A percentile compares a stretch with the other conserved stretches of the same genome.
phyloP scores from a whole-genome alignment of 2,329 filamentous ascomycete genomes.

The Pseudogymnoascus sp. region DNA sequence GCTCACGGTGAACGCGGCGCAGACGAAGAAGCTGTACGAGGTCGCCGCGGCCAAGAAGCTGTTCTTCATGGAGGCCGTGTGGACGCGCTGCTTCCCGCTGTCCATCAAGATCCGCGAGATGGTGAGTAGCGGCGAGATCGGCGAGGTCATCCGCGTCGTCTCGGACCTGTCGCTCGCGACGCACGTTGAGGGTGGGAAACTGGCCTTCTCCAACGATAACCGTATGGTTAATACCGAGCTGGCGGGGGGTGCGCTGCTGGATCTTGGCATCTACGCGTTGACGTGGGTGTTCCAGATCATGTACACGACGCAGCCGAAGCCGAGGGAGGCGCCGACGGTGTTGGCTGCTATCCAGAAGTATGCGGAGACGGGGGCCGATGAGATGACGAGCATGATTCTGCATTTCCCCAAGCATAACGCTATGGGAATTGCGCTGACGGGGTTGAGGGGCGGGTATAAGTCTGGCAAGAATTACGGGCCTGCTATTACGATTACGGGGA shows the following conservation, averaged over 20 bases:
- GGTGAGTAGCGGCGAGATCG: slow-evolving; percentile 28
- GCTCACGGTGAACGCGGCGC: slow-evolving; percentile 60
- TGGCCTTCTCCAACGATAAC: slow-evolving; percentile 34
- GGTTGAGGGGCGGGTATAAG: slow-evolving; percentile 40
- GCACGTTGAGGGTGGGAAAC: slow-evolving; percentile 42
- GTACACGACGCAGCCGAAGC: slow-evolving; percentile 53
- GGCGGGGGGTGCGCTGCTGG: slow-evolving; percentile 58
- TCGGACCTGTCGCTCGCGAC: slow-evolving; percentile 36
- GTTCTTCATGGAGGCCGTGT: slow-evolving; percentile 58
- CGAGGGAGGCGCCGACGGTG: slow-evolving; percentile 47
- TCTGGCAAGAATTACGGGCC: slow-evolving; percentile 39
- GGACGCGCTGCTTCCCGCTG: slow-evolving; percentile 63
- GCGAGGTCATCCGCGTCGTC: slow-evolving; percentile 35
- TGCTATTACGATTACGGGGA: slow-evolving; percentile 54
- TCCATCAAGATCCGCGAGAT: slow-evolving; percentile 50
- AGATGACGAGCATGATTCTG: slow-evolving; percentile 54
- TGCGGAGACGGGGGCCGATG: slow-evolving; percentile 51
- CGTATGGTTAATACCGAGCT: slow-evolving; percentile 63
- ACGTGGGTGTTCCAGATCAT: slow-evolving; percentile 65
- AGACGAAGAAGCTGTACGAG: slow-evolving; percentile 49
- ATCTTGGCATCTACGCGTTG: slow-evolving; percentile 61
- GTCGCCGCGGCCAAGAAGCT: slow-evolving; percentile 52
- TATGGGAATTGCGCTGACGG: slow-evolving; percentile 52
- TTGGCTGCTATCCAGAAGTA: slow-evolving; percentile 49
- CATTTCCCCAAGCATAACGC: slow-evolving; percentile 49